Evolutionary conservation across 306 rosid species (phyloP).

Genomic region (cucumber (Cucumis sativus)): Cucumber_9930_V3 NC_026655.2:10689001-10689500

Average conservation of each 20-base stretch:
- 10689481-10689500: slow-evolving; percentile 45
- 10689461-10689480: slow-evolving; percentile 72
- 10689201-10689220: slow-evolving; percentile 78
- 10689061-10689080: slow-evolving; percentile 44
- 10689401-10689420: slow-evolving; percentile 78
- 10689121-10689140: slow-evolving; percentile 43
- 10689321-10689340: slow-evolving; percentile 87
- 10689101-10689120: slow-evolving; percentile 20
- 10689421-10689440: slow-evolving; percentile 99
- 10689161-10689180: slow-evolving; percentile 56
- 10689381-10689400: slow-evolving; percentile 41
- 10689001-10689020: slow-evolving; percentile 19
- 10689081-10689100: slow-evolving; percentile 36
- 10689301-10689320: slow-evolving; percentile 16
- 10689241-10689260: neutral
- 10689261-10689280: neutral
- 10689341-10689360: slow-evolving; percentile 76
- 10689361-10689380: slow-evolving; percentile 64
- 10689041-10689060: slow-evolving; percentile 26
- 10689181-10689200: slow-evolving; percentile 55
- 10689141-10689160: slow-evolving; percentile 37
- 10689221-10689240: neutral
- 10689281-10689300: slow-evolving; percentile 17
- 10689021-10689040: slow-evolving; percentile 35
- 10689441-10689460: slow-evolving; percentile 90